Base-by-base conservation (phyloP, 441 rosid species). In the Croton laevigatus region DNA sequence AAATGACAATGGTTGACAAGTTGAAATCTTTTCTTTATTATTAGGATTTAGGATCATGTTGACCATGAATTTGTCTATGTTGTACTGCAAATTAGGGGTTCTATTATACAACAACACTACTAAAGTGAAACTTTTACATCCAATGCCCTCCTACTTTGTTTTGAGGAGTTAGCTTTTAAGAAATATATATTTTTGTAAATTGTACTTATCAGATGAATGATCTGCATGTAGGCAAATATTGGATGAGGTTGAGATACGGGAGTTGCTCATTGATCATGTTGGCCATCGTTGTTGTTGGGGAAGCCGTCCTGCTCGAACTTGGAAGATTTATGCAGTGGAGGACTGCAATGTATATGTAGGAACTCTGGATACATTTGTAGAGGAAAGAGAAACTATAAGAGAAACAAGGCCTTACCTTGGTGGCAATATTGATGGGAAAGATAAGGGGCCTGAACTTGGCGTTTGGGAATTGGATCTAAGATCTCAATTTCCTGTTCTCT, bases 261-360 rank as follows among this genome's bases (percentile, higher is more conserved):
- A 91, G 78, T 83, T 95, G 79, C 97, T 95, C 32, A 87, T 95
- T 66, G 97, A 95, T 77, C 96, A 91, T 73, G 87, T 95, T 16
- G 97, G 96, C 48, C 99, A 93, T 73, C 93, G 90, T 64, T 95
- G 97, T 65, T 92, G 98, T 82, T 93, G 98, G 98, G 99, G 99
- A 73, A 95, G 99, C 70, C 95, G 88, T 71, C 99, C 96, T 32
- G 95, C 99, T 84, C 89, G 99, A 48, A 85, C 94, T 3, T 95
- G 99, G 98, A 95, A 82, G 85, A 92, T 92, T 81, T 89, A 62
- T 44, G 79, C 91, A 0, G 72, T 93, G 6, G 99, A 95, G 79
- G 99, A 89, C 84, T 95, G 99, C 80, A 92, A 93, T 81, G 98
- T 95, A 65, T 91, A 93, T 75, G 90, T 91, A 8, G 99, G 99